Conservation (phyloP, 176 grass and related monocot genomes). For the Ensete glaucum region DNA sequence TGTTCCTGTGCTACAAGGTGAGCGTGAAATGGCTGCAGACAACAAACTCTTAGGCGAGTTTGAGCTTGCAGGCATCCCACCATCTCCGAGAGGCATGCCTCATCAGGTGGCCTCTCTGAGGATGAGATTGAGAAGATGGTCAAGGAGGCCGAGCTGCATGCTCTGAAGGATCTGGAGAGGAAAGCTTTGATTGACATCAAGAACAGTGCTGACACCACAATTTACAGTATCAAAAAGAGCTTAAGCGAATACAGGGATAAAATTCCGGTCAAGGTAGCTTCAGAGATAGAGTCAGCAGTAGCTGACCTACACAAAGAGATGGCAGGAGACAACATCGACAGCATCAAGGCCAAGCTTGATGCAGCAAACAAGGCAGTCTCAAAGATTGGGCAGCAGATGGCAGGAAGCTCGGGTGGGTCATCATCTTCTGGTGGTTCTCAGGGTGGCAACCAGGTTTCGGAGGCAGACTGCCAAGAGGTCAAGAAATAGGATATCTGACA, state of each 20-base stretch:
- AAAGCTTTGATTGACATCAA: conserved; percentile 60
- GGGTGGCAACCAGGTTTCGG: conserved; percentile 39
- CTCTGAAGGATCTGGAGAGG: conserved; percentile 62
- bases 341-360: conserved; percentile 59
- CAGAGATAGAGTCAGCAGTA: conserved; percentile 53
- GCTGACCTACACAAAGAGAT: conserved; percentile 57
- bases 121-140: conserved; percentile 73
- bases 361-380: conserved; percentile 64
- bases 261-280: conserved; percentile 49
- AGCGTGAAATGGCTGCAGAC: conserved; percentile 65
- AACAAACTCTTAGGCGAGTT: conserved; percentile 76
- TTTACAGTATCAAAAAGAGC: conserved; percentile 73
- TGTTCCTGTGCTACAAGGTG: conserved; percentile 63
- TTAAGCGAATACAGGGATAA: conserved; percentile 59
- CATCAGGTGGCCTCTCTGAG: conserved; percentile 63
- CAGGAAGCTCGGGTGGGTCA: conserved; percentile 32
- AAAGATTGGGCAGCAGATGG: conserved; percentile 69
- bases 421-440: conserved; percentile 21
- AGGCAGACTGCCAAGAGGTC: conserved; percentile 62
- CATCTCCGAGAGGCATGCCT: conserved; percentile 60
- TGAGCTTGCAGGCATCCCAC: conserved; percentile 70
- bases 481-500: conserved; percentile 27
- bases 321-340: conserved; percentile 39
- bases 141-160: conserved; percentile 66
- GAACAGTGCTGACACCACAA: conserved; percentile 54